Percentiles rank a stretch among this genome's conserved stretches.
Conservation (phyloP, 1,284 basidiomycete genomes). For the Fomes fomentarius region DNA sequence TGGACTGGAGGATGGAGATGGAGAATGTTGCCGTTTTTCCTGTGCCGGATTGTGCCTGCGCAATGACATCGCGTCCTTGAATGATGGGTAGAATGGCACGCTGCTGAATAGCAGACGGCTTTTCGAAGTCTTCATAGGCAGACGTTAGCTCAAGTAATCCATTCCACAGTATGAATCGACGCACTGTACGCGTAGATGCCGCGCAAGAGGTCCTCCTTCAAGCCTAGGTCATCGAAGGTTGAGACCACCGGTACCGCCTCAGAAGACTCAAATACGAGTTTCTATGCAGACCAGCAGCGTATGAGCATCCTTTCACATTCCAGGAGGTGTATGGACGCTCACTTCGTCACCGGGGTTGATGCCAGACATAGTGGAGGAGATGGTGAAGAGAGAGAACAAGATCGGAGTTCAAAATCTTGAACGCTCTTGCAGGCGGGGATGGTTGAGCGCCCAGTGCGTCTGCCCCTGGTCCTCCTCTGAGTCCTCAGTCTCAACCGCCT, state of each 20-base stretch:
- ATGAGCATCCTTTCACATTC: not conserved
- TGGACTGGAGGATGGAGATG: constrained; percentile 92
- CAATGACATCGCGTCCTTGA: constrained; percentile 95
- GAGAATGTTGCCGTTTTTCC: constrained; percentile 99
- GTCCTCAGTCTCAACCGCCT: not conserved
- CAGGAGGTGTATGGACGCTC: constrained; percentile 11
- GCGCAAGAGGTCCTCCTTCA: constrained; percentile 95
- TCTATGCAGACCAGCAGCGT: constrained; percentile 42
- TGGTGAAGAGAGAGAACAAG: constrained; percentile 37
- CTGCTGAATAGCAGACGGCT: constrained; percentile 98
- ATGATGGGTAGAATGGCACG: constrained; percentile 96
- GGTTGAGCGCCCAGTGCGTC: constrained; percentile 15
- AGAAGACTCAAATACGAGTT: constrained; percentile 98
- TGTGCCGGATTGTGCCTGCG: constrained; percentile 98
- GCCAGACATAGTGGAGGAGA: constrained; percentile 66
- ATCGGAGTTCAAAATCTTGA: constrained; percentile 59
- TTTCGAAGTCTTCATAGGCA: constrained; percentile 85
- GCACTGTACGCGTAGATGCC: constrained; percentile 99
- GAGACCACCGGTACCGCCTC: constrained; percentile 89
- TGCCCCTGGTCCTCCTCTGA: constrained; percentile 7
- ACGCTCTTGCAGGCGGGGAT: constrained; percentile 12
- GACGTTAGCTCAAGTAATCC: not conserved
- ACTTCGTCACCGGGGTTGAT: constrained; percentile 81
- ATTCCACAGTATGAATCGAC: constrained; percentile 36
- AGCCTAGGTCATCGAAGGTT: constrained; percentile 89